Conservation (phyloP, 768 basidiomycete species). For the Amanita rubescens region DNA sequence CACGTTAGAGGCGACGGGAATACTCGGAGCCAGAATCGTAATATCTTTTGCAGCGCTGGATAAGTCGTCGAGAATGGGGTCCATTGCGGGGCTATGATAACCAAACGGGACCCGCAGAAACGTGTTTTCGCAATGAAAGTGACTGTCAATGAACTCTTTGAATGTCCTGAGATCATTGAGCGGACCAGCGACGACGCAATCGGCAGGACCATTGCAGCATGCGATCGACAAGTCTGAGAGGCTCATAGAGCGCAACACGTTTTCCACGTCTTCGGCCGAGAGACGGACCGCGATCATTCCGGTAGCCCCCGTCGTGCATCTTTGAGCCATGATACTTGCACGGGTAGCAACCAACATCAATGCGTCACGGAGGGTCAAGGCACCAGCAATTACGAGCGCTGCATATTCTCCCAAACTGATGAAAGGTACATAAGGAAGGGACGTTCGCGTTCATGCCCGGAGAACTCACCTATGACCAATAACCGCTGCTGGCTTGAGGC, state of each 20-base stretch:
- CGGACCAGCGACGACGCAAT: constrained; percentile 57
- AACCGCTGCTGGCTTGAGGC: constrained; percentile 50
- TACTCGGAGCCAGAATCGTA: constrained; percentile 35
- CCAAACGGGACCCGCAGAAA: constrained; percentile 51
- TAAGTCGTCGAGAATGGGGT: constrained; percentile 45
- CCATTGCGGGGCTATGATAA: constrained; percentile 64
- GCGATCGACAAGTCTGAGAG: constrained; percentile 41
- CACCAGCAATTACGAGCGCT: constrained; percentile 56
- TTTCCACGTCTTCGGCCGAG: constrained; percentile 24
- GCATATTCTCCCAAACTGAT: constrained; percentile 70
- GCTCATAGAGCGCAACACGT: constrained; percentile 24
- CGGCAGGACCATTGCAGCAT: constrained; percentile 53
- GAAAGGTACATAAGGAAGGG: not conserved
- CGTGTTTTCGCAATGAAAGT: constrained; percentile 29
- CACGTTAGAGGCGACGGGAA: constrained; percentile 61
- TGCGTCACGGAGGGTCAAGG: constrained; percentile 49
- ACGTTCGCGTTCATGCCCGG: not conserved
- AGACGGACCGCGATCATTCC: constrained; percentile 59
- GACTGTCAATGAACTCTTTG: constrained; percentile 30
- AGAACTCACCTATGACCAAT: constrained; percentile 62
- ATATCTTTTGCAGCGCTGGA: constrained; percentile 28
- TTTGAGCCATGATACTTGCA: constrained; percentile 46
- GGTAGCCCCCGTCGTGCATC: constrained; percentile 35
- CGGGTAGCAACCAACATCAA: constrained; percentile 51
- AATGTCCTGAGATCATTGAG: constrained; percentile 34